These are phyloP conservation scores for Stagonosporopsis cucurbitacearum DNA, from an alignment of 2,329 filamentous ascomycete species.

Conservation along the genomic window DNA sequence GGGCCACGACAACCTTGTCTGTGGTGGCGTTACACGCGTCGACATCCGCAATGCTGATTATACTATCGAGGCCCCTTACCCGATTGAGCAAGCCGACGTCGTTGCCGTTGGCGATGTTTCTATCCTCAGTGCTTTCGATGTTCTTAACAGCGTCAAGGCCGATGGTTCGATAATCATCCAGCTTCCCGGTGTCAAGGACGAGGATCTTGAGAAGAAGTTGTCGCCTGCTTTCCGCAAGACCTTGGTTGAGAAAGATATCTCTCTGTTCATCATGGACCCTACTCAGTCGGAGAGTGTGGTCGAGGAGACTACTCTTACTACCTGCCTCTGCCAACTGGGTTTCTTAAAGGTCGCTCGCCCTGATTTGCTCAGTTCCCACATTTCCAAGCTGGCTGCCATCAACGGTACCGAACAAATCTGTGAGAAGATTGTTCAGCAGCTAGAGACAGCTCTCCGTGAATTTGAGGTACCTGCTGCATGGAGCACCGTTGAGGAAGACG, in stretches of 20 bases:
- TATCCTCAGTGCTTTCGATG: constrained; percentile 78
- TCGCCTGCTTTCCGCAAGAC: constrained; percentile 72
- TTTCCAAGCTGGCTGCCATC: constrained; percentile 70
- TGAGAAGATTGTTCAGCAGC: constrained; percentile 64
- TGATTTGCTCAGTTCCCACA: constrained; percentile 65
- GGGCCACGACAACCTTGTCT: constrained; percentile 67
- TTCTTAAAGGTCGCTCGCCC: constrained; percentile 81
- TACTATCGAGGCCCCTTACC: constrained; percentile 83
- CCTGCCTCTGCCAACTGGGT: constrained; percentile 76
- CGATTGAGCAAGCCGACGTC: constrained; percentile 79
- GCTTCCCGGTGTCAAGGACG: constrained; percentile 80
- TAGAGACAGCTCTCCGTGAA: constrained; percentile 73
- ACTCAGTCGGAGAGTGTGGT: constrained; percentile 71
- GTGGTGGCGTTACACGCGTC: constrained; percentile 80
- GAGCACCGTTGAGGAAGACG: constrained; percentile 71
- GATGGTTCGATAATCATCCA: constrained; percentile 77
- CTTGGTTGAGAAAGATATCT: constrained; percentile 71
- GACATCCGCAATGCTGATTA: constrained; percentile 85
- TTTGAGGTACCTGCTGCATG: constrained; percentile 81
- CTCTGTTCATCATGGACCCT: constrained; percentile 78
- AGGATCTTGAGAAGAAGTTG: constrained; percentile 88
- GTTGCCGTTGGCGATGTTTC: constrained; percentile 79
- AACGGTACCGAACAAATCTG: constrained; percentile 67
- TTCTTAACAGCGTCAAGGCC: constrained; percentile 72
- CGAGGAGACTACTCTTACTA: constrained; percentile 66